A percentile compares a stretch with the other conserved stretches of the same genome.
Conservation (phyloP, 495 filamentous ascomycete genomes). For the Aspergillus affinis region DNA sequence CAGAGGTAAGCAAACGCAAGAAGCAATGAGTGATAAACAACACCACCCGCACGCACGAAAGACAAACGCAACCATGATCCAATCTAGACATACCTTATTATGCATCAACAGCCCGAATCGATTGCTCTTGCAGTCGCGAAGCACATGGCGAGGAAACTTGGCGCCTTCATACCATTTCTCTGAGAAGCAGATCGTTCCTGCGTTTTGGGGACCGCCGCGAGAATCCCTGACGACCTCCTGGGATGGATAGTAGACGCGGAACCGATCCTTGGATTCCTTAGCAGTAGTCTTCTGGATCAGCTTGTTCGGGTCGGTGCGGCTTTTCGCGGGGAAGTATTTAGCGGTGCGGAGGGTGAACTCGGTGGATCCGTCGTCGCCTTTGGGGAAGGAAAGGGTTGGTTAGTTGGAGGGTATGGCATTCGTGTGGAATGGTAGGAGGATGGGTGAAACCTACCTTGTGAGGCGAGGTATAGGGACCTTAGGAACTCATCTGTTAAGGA, state of each 20-base stretch:
- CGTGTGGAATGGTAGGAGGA: not conserved
- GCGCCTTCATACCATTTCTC: conserved; percentile 62
- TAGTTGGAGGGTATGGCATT: conserved; percentile 1
- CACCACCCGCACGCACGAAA: too few relatives aligned
- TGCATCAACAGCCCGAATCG: conserved; percentile 77
- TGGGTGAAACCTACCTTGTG: conserved; percentile 54
- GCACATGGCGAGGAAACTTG: conserved; percentile 65
- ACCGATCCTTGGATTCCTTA: conserved; percentile 48
- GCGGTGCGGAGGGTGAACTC: conserved; percentile 53
- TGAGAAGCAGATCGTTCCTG: conserved; percentile 80
- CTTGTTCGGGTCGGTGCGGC: conserved; percentile 15
- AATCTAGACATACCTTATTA: conserved; percentile 60
- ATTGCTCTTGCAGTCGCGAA: conserved; percentile 73
- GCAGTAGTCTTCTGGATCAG: conserved; percentile 25
- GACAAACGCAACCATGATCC: too few relatives aligned
- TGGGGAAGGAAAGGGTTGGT: not conserved
- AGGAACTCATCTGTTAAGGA: conserved; percentile 68
- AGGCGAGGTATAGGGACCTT: conserved; percentile 69
- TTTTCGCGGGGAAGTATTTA: conserved; percentile 22
- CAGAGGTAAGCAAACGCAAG: too few relatives aligned
- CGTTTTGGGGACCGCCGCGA: conserved; percentile 56
- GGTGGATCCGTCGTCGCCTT: conserved; percentile 59
- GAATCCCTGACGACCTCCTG: conserved; percentile 65
- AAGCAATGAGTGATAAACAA: too few relatives aligned
- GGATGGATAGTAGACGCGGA: conserved; percentile 84